These are phyloP conservation scores for Apiotrichum porosum DNA, from an alignment of 1,284 basidiomycete species.

Conservation along the genomic window DNA sequence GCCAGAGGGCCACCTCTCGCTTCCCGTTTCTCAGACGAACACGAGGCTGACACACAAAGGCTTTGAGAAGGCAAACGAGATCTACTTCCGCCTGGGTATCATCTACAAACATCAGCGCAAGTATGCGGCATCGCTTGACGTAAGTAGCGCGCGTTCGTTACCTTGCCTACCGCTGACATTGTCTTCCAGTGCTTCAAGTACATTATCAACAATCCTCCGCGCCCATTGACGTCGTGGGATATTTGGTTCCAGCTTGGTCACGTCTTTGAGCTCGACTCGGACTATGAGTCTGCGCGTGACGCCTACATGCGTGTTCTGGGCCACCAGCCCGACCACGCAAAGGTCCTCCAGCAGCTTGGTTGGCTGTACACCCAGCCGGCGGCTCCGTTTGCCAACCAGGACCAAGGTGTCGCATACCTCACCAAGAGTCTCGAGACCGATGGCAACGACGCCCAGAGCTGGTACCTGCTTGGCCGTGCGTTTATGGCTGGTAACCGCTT, in stretches of 20 bases:
- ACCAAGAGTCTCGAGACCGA: slow-evolving; percentile 93
- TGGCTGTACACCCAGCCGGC: slow-evolving; percentile 96
- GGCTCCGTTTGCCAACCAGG: slow-evolving; percentile 91
- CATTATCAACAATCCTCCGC: slow-evolving; percentile 90
- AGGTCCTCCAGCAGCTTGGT: slow-evolving; percentile 95
- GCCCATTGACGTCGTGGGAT: slow-evolving; percentile 90
- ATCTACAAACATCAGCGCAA: slow-evolving; percentile 99
- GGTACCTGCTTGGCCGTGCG: slow-evolving; percentile 95
- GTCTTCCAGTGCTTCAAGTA: slow-evolving; percentile 76
- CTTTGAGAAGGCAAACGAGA: slow-evolving; percentile 98
- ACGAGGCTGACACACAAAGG: too few relatives aligned
- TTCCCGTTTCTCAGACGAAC: too few relatives aligned
- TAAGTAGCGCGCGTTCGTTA: slow-evolving; percentile 41
- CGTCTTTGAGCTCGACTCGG: slow-evolving; percentile 68
- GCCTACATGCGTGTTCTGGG: slow-evolving; percentile 94
- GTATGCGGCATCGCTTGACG: slow-evolving; percentile 70
- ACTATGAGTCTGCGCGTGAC: slow-evolving; percentile 67
- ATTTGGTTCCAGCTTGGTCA: slow-evolving; percentile 99
- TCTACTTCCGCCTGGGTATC: slow-evolving; percentile 95
- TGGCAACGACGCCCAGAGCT: slow-evolving; percentile 92
- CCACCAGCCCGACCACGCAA: slow-evolving; percentile 91
- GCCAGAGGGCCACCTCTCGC: too few relatives aligned
- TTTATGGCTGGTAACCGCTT: slow-evolving; percentile 99
- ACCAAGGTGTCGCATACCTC: slow-evolving; percentile 85
- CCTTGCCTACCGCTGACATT: too few relatives aligned